These are phyloP conservation scores for Hypoxylon sp. DNA, from an alignment of 2,329 filamentous ascomycete genomes.

Conservation along the genomic window DNA sequence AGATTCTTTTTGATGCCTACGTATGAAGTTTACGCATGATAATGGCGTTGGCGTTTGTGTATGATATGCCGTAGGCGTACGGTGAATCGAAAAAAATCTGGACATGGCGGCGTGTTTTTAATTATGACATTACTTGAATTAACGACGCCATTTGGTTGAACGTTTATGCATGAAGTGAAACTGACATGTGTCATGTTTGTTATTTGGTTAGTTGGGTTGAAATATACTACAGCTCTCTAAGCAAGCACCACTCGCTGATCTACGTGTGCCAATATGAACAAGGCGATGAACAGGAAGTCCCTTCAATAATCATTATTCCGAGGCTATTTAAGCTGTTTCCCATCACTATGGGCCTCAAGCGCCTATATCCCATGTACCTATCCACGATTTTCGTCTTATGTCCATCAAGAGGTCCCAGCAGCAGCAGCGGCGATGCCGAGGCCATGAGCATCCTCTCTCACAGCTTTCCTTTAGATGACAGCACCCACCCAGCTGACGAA, in stretches of 20 bases:
- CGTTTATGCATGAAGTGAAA: not conserved
- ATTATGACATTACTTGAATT: not conserved
- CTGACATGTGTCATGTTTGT: not conserved
- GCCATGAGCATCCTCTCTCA: not conserved
- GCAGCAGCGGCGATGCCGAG: too few relatives aligned
- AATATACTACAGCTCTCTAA: not conserved
- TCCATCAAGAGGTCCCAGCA: not conserved
- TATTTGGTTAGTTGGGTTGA: not conserved
- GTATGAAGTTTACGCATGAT: slow-evolving; percentile 10
- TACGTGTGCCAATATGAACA: not conserved
- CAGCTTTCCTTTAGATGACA: not conserved
- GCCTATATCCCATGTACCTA: not conserved
- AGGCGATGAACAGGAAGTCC: not conserved
- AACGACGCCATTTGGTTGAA: not conserved
- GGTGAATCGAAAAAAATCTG: slow-evolving; percentile 11
- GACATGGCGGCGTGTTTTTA: slow-evolving; percentile 2
- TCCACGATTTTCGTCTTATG: not conserved
- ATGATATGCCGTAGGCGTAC: slow-evolving; percentile 13
- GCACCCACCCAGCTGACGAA: not conserved
- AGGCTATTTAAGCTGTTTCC: not conserved
- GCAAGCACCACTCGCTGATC: not conserved
- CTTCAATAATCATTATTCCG: not conserved
- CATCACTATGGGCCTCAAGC: not conserved
- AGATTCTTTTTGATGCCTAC: slow-evolving; percentile 5
- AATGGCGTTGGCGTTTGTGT: slow-evolving; percentile 18